Percentiles rank a stretch among this genome's conserved stretches.
phyloP scores from a whole-genome alignment of 2,329 filamentous ascomycete species.

The Stromatinia cepivora region DNA sequence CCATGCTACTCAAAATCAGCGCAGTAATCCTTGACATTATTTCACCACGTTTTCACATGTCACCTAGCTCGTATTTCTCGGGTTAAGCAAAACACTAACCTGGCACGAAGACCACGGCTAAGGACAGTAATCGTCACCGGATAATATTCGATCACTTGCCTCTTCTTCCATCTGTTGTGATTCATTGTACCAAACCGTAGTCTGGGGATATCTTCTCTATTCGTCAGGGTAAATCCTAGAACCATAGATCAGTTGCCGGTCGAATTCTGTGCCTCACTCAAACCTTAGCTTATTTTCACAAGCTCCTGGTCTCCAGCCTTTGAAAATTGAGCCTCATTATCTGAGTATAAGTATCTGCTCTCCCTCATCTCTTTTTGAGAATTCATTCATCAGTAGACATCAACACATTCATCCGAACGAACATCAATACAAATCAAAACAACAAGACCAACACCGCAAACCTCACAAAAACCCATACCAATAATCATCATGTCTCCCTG shows the following conservation, averaged over 20 bases:
- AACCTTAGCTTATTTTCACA: not conserved
- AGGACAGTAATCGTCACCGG: not conserved
- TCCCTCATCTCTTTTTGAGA: not conserved
- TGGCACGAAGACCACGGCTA: not conserved
- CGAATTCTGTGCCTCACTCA: not conserved
- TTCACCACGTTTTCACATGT: not conserved
- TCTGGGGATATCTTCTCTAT: slow-evolving; percentile 1
- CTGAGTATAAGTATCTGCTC: slow-evolving; percentile 16
- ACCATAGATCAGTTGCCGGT: not conserved
- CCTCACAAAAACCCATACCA: not conserved
- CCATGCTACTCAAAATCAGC: not conserved
- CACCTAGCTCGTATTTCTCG: not conserved
- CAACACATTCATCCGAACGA: not conserved
- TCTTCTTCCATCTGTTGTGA: not conserved
- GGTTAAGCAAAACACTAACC: not conserved
- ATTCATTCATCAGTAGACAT: not conserved
- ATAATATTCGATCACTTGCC: slow-evolving; percentile 11
- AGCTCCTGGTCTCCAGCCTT: not conserved
- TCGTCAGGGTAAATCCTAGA: not conserved
- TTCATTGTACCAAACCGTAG: not conserved
- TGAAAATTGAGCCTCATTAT: not conserved
- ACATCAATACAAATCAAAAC: not conserved
- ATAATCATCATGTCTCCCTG: slow-evolving; percentile 11
- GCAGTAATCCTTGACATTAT: not conserved
- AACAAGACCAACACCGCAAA: not conserved